These are phyloP conservation scores for Anisodus tanguticus DNA, from an alignment of 257 asterid species.

Conservation along the genomic window DNA sequence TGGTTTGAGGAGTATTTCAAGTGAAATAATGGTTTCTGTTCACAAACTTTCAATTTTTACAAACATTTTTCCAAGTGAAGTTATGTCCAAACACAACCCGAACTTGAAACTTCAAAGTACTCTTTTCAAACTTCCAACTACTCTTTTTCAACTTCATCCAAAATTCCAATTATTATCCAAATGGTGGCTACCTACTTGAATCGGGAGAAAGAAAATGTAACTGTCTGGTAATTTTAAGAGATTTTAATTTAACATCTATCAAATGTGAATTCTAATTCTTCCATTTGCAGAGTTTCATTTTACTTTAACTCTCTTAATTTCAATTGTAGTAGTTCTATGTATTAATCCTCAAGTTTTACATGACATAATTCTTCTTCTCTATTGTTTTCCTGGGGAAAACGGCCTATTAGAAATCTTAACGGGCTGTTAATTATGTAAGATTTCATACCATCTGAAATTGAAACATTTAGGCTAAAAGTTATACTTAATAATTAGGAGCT, in stretches of 20 bases:
- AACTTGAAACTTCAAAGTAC: background rate
- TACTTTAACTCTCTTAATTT: background rate
- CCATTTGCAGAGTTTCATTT: background rate
- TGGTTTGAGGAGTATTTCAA: slow-evolving; percentile 1
- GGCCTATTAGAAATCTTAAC: background rate
- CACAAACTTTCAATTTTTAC: background rate
- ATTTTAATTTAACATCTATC: background rate
- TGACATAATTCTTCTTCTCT: background rate
- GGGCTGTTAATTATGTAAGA: background rate
- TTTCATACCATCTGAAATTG: background rate
- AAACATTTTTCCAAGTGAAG: background rate
- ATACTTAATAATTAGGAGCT: background rate
- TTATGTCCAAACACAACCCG: background rate
- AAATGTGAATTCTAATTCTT: background rate
- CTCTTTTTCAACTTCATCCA: slow-evolving; percentile 24
- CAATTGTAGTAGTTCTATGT: background rate
- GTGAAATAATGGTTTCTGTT: slow-evolving; percentile 4
- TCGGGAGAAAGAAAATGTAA: background rate
- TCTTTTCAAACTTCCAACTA: background rate
- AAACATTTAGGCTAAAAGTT: background rate
- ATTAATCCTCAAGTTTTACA: background rate
- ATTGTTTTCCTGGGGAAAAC: background rate
- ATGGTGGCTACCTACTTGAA: background rate
- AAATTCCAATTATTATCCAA: background rate
- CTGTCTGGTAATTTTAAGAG: background rate